phyloP scores from a whole-genome alignment of 306 rosid species.

The Morella rubra region DNA sequence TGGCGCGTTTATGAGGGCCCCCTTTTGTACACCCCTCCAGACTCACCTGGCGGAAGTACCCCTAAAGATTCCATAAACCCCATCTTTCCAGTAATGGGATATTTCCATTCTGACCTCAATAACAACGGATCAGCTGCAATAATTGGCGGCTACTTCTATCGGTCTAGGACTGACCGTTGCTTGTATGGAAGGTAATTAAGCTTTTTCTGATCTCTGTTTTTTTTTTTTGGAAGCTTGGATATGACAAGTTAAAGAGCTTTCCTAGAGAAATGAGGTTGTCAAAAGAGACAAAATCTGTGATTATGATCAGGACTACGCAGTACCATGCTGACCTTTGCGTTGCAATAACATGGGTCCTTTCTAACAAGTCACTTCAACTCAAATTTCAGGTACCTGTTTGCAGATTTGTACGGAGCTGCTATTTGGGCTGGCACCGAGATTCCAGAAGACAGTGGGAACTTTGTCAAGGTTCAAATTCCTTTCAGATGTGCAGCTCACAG shows the following conservation, averaged over 20 bases:
- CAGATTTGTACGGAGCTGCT: conserved; percentile 68
- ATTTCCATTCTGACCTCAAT: conserved; percentile 55
- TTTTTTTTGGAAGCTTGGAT: no score
- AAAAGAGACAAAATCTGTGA: neutral
- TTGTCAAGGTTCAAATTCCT: conserved; percentile 40
- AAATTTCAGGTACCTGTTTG: conserved; percentile 66
- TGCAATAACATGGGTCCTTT: conserved; percentile 2
- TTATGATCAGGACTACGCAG: neutral
- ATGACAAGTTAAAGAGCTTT: conserved; percentile 1
- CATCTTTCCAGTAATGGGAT: conserved; percentile 73
- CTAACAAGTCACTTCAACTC: conserved; percentile 14
- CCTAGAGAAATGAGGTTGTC: neutral
- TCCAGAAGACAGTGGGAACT: conserved; percentile 83
- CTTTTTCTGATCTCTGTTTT: no score
- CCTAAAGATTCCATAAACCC: conserved; percentile 49
- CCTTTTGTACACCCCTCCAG: conserved; percentile 31
- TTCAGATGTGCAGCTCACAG: conserved; percentile 73
- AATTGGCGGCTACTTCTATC: conserved; percentile 57
- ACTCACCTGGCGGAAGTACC: conserved; percentile 60
- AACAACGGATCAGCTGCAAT: no score
- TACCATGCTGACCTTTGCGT: neutral
- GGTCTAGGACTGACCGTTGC: conserved; percentile 65
- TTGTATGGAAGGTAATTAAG: conserved; percentile 37
- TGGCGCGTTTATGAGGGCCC: conserved; percentile 92
- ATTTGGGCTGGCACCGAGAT: conserved; percentile 71